A percentile compares a stretch with the other conserved stretches of the same genome.
These are phyloP conservation scores for Globisporangium recalcitrans DNA, from an alignment of 352 stramenopile genomes.

Conservation along the genomic window DNA sequence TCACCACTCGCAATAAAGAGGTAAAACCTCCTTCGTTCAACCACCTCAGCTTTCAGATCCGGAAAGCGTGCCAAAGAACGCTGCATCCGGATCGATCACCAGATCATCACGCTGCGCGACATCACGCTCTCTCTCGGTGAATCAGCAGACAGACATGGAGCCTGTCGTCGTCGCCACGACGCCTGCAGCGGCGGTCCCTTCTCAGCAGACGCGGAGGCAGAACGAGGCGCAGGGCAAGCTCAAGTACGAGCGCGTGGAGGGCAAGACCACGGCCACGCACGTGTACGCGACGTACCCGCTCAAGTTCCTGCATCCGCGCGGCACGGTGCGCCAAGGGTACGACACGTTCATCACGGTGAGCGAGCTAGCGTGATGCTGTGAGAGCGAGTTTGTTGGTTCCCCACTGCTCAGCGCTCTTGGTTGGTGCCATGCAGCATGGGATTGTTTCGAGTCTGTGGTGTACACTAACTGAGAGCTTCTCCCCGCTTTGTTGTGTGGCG, in stretches of 20 bases:
- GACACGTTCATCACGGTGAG: constrained; percentile 75
- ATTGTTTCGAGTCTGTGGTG: background rate
- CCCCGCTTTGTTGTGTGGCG: background rate
- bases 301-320: constrained; percentile 81
- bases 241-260: constrained; percentile 66
- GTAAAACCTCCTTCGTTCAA: no score
- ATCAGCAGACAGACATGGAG: background rate
- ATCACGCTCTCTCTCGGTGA: constrained; percentile 1
- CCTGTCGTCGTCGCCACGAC: background rate
- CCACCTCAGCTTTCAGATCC: background rate
- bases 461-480: background rate
- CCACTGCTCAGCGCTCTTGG: no score
- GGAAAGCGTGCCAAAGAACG: background rate
- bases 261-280: constrained; percentile 54
- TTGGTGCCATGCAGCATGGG: no score
- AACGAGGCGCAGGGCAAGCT: constrained; percentile 38
- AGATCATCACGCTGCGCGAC: background rate
- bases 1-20: no score
- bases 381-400: no score
- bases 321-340: constrained; percentile 49
- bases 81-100: background rate
- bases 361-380: no score
- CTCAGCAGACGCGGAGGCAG: background rate
- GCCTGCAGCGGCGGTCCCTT: background rate
- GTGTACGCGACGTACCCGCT: constrained; percentile 83